phyloP scores from a whole-genome alignment of 1,284 basidiomycete genomes.

The Lignosus rhinocerotis region DNA sequence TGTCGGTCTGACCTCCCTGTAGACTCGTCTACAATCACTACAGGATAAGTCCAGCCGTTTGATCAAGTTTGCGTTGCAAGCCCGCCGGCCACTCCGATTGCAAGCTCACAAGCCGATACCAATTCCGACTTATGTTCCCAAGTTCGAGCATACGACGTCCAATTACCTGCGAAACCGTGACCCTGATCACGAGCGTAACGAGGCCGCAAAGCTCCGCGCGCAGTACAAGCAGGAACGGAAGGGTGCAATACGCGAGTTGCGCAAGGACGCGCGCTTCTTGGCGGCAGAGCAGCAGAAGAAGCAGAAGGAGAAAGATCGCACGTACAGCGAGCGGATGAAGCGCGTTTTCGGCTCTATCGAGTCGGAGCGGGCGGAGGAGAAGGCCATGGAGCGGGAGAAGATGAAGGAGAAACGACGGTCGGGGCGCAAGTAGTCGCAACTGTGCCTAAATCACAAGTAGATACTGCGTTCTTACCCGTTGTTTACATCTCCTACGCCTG shows the following conservation, averaged over 20 bases:
- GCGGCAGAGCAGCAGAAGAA: conserved; percentile 85
- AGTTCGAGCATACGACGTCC: conserved; percentile 87
- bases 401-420: conserved; percentile 73
- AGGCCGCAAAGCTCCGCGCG: conserved; percentile 81
- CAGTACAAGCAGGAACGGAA: conserved; percentile 97
- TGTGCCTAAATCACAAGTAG: neutral
- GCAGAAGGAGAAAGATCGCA: conserved; percentile 80
- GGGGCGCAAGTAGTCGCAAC: conserved; percentile 55
- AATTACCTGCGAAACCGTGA: conserved; percentile 84
- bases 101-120: conserved; percentile 98
- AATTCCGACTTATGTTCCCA: conserved; percentile 90
- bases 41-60: conserved; percentile 52
- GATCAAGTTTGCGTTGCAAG: conserved; percentile 71
- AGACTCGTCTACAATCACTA: conserved; percentile 25
- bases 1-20: neutral
- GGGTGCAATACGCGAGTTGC: conserved; percentile 94
- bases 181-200: conserved; percentile 91
- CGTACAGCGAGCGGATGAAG: conserved; percentile 81
- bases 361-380: conserved; percentile 93
- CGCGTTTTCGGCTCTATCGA: conserved; percentile 83
- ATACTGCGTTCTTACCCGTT: too few species aligned
- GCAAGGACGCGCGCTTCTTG: conserved; percentile 94
- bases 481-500: too few species aligned
- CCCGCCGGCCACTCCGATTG: conserved; percentile 79
- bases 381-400: conserved; percentile 86